phyloP scores from a whole-genome alignment of 805 yeast species.

The Metahyphopichia silvanorum region DNA sequence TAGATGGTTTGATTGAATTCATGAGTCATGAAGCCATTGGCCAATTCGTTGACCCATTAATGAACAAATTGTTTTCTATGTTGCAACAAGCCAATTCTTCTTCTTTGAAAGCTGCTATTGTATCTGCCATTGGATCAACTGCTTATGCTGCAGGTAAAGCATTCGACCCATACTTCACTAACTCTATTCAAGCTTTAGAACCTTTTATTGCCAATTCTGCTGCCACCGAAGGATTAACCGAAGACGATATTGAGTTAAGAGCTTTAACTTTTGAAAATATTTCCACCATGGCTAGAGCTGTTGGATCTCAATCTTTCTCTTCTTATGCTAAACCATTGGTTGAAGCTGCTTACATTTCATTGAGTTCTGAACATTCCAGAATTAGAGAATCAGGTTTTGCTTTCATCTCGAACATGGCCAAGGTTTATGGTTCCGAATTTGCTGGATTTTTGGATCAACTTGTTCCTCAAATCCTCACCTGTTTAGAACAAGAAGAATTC shows the following conservation, averaged over 20 bases:
- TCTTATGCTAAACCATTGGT: conserved; percentile 85
- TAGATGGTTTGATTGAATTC: conserved; percentile 89
- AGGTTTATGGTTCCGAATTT: conserved; percentile 89
- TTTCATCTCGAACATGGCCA: conserved; percentile 89
- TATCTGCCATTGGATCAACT: conserved; percentile 94
- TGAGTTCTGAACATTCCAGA: conserved; percentile 75
- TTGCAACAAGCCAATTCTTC: conserved; percentile 72
- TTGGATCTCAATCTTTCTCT: conserved; percentile 85
- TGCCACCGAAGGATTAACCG: conserved; percentile 71
- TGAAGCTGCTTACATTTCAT: conserved; percentile 79
- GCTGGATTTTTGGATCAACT: conserved; percentile 79
- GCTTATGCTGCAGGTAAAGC: conserved; percentile 92
- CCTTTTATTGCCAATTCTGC: conserved; percentile 73
- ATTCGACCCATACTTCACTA: conserved; percentile 80
- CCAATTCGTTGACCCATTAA: conserved; percentile 79
- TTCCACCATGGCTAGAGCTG: conserved; percentile 94
- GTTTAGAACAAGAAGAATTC: conserved; percentile 85
- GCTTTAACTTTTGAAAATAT: conserved; percentile 91
- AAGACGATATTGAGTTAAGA: conserved; percentile 86
- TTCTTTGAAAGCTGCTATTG: conserved; percentile 74
- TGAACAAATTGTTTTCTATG: conserved; percentile 85
- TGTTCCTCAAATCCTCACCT: conserved; percentile 78
- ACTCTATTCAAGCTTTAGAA: conserved; percentile 76
- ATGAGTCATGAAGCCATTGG: conserved; percentile 84
- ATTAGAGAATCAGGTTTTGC: conserved; percentile 94